Evolutionary conservation across 148 eudicot genomes (phyloP).

Genomic region (Camellia japonica): DNA sequence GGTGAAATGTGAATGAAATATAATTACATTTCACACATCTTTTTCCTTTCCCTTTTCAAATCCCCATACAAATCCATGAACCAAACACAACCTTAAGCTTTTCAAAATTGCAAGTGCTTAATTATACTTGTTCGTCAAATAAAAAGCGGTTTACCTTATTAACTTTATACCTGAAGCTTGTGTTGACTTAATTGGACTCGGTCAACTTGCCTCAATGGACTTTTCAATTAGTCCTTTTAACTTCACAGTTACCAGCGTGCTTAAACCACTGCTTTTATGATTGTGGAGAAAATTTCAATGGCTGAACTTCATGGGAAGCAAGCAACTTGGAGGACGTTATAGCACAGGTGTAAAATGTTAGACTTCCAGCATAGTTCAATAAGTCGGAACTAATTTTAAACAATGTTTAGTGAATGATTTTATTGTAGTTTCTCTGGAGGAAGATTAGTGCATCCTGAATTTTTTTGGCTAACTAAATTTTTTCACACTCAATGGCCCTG

Average conservation of each 20-base stretch:
- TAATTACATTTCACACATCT: too few relatives aligned
- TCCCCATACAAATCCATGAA: too few relatives aligned
- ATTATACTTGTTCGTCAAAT: neutral
- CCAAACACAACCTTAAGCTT: too few relatives aligned
- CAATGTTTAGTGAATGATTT: neutral
- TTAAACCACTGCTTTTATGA: neutral
- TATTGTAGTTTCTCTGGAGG: neutral
- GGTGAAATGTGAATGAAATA: too few relatives aligned
- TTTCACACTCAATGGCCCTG: neutral
- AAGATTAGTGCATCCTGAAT: neutral
- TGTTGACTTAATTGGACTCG: neutral
- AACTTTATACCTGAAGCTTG: neutral
- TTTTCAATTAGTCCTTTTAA: neutral
- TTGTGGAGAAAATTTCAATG: neutral
- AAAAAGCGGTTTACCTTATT: neutral
- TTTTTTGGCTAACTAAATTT: neutral
- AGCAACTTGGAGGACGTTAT: neutral
- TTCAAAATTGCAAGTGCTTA: neutral
- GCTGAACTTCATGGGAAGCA: neutral
- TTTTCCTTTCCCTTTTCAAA: too few relatives aligned
- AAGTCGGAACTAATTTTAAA: neutral
- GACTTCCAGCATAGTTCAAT: neutral
- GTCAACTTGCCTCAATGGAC: neutral
- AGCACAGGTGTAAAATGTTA: neutral
- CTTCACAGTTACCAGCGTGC: neutral